These are phyloP conservation scores for Omphalotus olearius DNA, from an alignment of 1,284 basidiomycete genomes.

Conservation along the genomic window DNA sequence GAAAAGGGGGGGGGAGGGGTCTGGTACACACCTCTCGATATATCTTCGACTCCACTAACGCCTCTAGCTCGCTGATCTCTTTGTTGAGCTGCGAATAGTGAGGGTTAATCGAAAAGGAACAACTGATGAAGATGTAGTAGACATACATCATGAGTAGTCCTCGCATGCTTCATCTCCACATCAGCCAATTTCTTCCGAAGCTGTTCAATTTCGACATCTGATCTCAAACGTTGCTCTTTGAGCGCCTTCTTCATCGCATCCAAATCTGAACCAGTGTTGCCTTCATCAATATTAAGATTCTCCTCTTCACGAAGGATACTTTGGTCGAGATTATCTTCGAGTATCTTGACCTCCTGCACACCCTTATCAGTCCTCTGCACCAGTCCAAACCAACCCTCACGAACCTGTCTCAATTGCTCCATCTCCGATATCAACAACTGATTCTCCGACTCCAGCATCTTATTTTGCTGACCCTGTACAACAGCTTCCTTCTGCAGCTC, in stretches of 20 bases:
- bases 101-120: constrained; percentile 10
- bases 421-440: constrained; percentile 68
- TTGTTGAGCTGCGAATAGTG: constrained; percentile 65
- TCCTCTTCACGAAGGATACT: constrained; percentile 50
- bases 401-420: constrained; percentile 72
- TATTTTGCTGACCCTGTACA: constrained; percentile 46
- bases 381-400: constrained; percentile 10
- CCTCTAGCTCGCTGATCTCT: constrained; percentile 87
- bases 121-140: neutral
- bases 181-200: constrained; percentile 66
- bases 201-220: constrained; percentile 68
- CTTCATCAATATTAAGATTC: constrained; percentile 28
- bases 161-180: constrained; percentile 67
- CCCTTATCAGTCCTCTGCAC: neutral
- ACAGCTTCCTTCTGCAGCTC: constrained; percentile 73
- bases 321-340: constrained; percentile 76
- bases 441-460: constrained; percentile 75
- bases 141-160: constrained; percentile 68
- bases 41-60: constrained; percentile 90
- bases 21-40: constrained; percentile 67
- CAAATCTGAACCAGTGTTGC: constrained; percentile 23
- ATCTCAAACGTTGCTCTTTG: constrained; percentile 47
- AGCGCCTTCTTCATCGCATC: constrained; percentile 36
- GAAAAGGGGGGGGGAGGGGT: too few species aligned
- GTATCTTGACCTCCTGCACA: constrained; percentile 60